Percentiles rank a stretch among this genome's conserved stretches.
Evolutionary conservation across 2,329 filamentous ascomycete genomes (phyloP).

Genomic region (Aspergillus niger): DNA sequence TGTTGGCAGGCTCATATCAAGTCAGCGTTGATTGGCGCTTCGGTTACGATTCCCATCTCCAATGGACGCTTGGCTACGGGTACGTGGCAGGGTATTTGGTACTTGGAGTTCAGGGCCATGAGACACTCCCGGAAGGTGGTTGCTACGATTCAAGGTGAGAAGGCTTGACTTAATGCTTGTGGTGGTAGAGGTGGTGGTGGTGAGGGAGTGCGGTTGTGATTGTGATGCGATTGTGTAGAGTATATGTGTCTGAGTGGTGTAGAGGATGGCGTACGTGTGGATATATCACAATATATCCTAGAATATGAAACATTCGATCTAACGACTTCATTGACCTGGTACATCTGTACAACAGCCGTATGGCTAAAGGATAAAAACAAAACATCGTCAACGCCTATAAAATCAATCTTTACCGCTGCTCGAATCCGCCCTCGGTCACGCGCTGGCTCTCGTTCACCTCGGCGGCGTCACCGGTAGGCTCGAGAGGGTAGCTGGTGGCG

Average conservation of each 20-base stretch:
- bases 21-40: conserved; percentile 82
- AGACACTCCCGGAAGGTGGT: conserved; percentile 81
- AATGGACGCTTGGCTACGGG: conserved; percentile 74
- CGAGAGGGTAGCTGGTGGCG: conserved; percentile 77
- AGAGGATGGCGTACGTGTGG: not conserved
- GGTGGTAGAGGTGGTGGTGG: not conserved
- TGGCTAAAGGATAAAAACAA: conserved; percentile 30
- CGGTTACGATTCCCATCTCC: conserved; percentile 85
- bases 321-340: conserved; percentile 33
- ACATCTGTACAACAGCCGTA: conserved; percentile 40
- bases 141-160: conserved; percentile 92
- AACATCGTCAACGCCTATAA: conserved; percentile 40
- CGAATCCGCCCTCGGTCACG: conserved; percentile 60
- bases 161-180: conserved; percentile 37
- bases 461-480: conserved; percentile 59
- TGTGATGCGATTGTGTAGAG: not conserved
- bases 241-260: not conserved
- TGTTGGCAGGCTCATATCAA: conserved; percentile 79
- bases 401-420: conserved; percentile 57
- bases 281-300: not conserved
- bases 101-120: conserved; percentile 78
- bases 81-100: conserved; percentile 78
- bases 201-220: not conserved
- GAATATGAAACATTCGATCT: not conserved
- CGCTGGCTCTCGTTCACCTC: conserved; percentile 61